Evolutionary conservation across 1,284 basidiomycete genomes (phyloP).

Genomic region (Irpex sp.): DNA sequence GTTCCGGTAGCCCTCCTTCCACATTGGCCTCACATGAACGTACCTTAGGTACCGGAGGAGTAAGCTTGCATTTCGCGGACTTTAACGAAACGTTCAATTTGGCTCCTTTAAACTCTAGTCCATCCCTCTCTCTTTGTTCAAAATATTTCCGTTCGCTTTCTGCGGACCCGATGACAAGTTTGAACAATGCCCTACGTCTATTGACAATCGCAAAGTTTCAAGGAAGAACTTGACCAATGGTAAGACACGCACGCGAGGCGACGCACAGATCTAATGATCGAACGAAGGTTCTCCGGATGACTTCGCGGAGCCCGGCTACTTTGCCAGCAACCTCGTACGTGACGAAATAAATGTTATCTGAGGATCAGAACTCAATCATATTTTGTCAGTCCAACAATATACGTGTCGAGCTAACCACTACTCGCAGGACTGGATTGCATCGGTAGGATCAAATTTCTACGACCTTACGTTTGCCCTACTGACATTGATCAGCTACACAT

Average conservation of each 20-base stretch:
- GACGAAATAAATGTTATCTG: background rate
- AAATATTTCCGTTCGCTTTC: slow-evolving; percentile 48
- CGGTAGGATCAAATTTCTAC: slow-evolving; percentile 30
- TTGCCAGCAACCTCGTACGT: slow-evolving; percentile 52
- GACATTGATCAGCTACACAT: slow-evolving; percentile 24
- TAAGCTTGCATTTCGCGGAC: background rate
- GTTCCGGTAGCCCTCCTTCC: slow-evolving; percentile 26
- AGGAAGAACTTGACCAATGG: slow-evolving; percentile 44
- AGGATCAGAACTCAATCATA: background rate
- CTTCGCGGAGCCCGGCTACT: slow-evolving; percentile 59
- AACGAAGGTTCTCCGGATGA: slow-evolving; percentile 51
- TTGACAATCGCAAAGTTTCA: slow-evolving; percentile 40
- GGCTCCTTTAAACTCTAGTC: slow-evolving; percentile 29
- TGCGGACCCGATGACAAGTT: slow-evolving; percentile 41
- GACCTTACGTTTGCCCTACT: background rate
- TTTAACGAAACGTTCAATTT: background rate
- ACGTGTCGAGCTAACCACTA: slow-evolving; percentile 56
- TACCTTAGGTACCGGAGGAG: slow-evolving; percentile 16
- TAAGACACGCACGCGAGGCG: slow-evolving; percentile 15
- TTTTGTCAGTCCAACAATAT: slow-evolving; percentile 44
- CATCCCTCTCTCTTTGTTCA: slow-evolving; percentile 58
- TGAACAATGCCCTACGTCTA: slow-evolving; percentile 44
- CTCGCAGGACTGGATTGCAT: slow-evolving; percentile 51
- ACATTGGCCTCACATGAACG: background rate
- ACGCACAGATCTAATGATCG: background rate